Evolutionary conservation across 1,284 basidiomycete genomes (phyloP).

Genomic region (Clitocybe nebularis): DNA sequence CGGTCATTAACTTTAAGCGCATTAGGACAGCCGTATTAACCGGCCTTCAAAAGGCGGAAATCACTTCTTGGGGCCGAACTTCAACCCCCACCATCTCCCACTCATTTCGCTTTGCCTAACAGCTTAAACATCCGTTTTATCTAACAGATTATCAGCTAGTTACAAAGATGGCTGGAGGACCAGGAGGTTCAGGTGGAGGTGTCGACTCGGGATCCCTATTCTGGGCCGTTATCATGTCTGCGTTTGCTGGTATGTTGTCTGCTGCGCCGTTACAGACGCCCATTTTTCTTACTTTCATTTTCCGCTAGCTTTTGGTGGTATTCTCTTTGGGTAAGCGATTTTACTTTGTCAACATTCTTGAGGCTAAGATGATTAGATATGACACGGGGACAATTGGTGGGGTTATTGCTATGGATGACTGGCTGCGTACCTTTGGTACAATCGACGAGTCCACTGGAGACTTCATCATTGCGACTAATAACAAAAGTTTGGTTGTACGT

Average conservation of each 20-base stretch:
- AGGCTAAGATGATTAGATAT: conserved; percentile 18
- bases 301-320: conserved; percentile 68
- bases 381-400: conserved; percentile 30
- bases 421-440: conserved; percentile 23
- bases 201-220: conserved; percentile 23
- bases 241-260: conserved; percentile 25
- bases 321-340: conserved; percentile 52
- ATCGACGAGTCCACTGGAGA: conserved; percentile 12
- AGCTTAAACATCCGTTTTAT: too few species aligned
- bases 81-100: too few species aligned
- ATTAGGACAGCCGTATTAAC: too few species aligned
- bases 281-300: background rate
- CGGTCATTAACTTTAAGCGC: too few species aligned
- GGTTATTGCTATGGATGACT: conserved; percentile 28
- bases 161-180: conserved; percentile 26
- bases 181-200: conserved; percentile 26
- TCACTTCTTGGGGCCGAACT: too few species aligned
- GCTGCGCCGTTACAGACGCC: background rate
- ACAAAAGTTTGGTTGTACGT: conserved; percentile 26
- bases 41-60: too few species aligned
- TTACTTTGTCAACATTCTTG: conserved; percentile 5
- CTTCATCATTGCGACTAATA: conserved; percentile 21
- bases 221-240: conserved; percentile 29
- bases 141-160: conserved; percentile 7
- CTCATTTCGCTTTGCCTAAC: too few species aligned